Evolutionary conservation across 176 grass and related monocot species (phyloP), one percentile per base, ranked within the genome.

Genomic region (Musa troglodytarum): DNA sequence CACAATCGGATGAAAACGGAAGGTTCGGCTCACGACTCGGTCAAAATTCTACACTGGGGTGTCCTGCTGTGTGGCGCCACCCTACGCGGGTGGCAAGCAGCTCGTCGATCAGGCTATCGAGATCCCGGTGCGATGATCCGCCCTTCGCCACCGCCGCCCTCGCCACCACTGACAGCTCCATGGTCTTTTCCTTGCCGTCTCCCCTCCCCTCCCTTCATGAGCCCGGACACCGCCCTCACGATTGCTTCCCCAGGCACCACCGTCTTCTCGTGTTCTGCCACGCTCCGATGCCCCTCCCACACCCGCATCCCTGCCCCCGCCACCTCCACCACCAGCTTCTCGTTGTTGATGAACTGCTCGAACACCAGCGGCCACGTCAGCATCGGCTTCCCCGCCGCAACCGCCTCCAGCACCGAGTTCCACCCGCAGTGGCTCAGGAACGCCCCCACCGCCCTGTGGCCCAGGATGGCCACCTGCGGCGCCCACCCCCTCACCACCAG

Each of bases 261-360:
- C 68, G 84, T 79, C 25, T 54, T 57, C 24, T 84, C 76, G 10
- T 16, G 79, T 10, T 11, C 56, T 19, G 72, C 80, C 52, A 25
- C 73, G 76, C 87, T 71, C 61, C 90, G 71, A 50, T 49, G 84
- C 25, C 81, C 83, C 17, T 85, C 93, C 87, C 87, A 88, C 51
- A 93, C 76, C 67, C 80, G 67, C 63, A 22, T n/a, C 1, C 90
- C 93, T 54, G 78, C 84, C 61, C 71, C 76, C 6, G 21, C 52
- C 49, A 96, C 87, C 67, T 92, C 87, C 20, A 83, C 89, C 21
- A 86, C 76, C 52, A 97, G 73, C 16, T 81, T 69, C 81, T 96
- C 93, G 68, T 90, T 92, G 68, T 90, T 92, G 83, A 97, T 90
- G 89, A 97, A 97, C 63, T 97, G 94, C 83, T 93, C 90, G 53